phyloP scores from a whole-genome alignment of 1,284 basidiomycete species.

The Xerocomus minutiporus region DNA sequence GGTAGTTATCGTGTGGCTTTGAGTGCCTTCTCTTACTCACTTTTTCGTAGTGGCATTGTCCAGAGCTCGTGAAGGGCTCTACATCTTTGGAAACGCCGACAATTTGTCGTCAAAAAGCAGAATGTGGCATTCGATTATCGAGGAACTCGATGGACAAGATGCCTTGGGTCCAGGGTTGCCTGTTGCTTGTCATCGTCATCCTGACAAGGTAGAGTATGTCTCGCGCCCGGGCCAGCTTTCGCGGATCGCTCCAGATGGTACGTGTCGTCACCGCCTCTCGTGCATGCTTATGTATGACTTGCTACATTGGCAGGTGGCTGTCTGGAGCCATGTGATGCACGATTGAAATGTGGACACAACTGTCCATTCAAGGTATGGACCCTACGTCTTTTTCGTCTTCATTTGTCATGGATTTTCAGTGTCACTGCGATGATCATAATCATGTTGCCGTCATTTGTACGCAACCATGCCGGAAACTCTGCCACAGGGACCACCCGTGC shows the following conservation, averaged over 20 bases:
- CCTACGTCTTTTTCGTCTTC: not conserved
- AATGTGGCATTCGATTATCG: conserved; percentile 60
- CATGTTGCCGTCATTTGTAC: conserved; percentile 51
- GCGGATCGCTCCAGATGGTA: conserved; percentile 55
- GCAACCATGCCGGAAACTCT: conserved; percentile 50
- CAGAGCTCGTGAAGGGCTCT: conserved; percentile 66
- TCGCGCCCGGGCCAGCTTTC: conserved; percentile 52
- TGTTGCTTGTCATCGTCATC: conserved; percentile 53
- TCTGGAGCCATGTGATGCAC: conserved; percentile 49
- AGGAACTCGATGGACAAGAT: conserved; percentile 47
- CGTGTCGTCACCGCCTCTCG: not conserved
- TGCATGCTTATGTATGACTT: not conserved
- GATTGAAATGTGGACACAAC: conserved; percentile 64
- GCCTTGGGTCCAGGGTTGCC: conserved; percentile 54
- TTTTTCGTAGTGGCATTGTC: conserved; percentile 60
- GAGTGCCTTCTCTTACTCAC: not conserved
- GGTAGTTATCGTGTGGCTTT: conserved; percentile 28
- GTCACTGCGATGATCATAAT: conserved; percentile 60
- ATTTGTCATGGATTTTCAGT: conserved; percentile 36
- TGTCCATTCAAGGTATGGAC: conserved; percentile 56
- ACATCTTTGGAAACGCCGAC: conserved; percentile 63
- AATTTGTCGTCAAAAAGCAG: conserved; percentile 44
- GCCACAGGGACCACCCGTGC: conserved; percentile 59
- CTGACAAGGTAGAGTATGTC: conserved; percentile 38
- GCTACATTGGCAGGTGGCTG: conserved; percentile 52